Evolutionary conservation across 176 grass and related monocot species (phyloP).

Genomic region (Elaeis guineensis): DNA sequence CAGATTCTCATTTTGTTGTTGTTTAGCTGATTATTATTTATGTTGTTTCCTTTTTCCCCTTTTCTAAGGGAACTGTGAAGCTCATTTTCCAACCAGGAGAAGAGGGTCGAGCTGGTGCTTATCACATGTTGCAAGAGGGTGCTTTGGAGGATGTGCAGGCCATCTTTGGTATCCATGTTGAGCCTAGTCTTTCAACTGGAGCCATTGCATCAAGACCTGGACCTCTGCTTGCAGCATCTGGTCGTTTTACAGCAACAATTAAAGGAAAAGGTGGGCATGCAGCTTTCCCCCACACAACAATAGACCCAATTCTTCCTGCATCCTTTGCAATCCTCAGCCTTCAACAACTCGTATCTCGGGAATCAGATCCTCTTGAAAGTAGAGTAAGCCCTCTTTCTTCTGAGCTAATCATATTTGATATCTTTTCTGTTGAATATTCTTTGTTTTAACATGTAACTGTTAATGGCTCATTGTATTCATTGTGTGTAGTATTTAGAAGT

Average conservation of each 20-base stretch:
- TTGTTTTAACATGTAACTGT: too few relatives aligned
- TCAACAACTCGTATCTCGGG: constrained; percentile 55
- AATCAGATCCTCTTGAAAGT: constrained; percentile 49
- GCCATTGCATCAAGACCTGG: constrained; percentile 37
- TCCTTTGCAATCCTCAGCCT: constrained; percentile 43
- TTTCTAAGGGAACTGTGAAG: constrained; percentile 57
- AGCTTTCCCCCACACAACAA: constrained; percentile 25
- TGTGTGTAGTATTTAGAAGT: too few relatives aligned
- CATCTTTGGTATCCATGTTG: constrained; percentile 54
- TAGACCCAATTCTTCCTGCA: constrained; percentile 46
- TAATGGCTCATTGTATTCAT: too few relatives aligned
- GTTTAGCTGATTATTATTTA: too few relatives aligned
- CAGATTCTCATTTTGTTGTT: too few relatives aligned
- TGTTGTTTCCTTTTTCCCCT: not conserved
- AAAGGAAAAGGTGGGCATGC: constrained; percentile 70
- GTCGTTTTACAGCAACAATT: constrained; percentile 42
- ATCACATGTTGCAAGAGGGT: constrained; percentile 50
- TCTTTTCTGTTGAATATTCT: not conserved
- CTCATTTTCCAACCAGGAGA: constrained; percentile 77
- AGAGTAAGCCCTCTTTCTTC: constrained; percentile 25
- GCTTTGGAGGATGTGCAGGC: constrained; percentile 40
- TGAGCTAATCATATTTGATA: not conserved
- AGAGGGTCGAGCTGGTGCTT: constrained; percentile 53
- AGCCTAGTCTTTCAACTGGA: constrained; percentile 15
- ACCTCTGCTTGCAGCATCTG: constrained; percentile 49